phyloP scores from a whole-genome alignment of 305 asterid species.

The Withania somnifera region DNA sequence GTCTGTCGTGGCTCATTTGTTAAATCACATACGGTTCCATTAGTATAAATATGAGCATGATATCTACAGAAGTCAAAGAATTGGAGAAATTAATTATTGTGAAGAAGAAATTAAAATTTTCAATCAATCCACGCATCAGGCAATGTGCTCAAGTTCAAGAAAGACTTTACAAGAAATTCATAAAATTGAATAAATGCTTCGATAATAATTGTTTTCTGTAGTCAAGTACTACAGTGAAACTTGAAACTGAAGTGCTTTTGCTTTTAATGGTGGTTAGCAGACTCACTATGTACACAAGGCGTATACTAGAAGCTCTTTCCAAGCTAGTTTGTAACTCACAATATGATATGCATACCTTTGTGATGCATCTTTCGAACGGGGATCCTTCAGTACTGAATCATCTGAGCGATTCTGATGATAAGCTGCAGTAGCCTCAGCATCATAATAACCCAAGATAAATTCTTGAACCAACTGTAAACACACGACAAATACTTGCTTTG shows the following conservation, averaged over 20 bases:
- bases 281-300: neutral
- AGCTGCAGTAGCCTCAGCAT: conserved; percentile 71
- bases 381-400: conserved; percentile 78
- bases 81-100: neutral
- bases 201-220: neutral
- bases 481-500: conserved; percentile 3
- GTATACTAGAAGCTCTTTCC: neutral
- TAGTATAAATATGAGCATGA: conserved; percentile 77
- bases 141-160: neutral
- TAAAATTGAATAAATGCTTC: neutral
- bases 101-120: neutral
- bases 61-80: conserved; percentile 38
- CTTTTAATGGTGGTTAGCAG: neutral
- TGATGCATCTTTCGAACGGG: conserved; percentile 97
- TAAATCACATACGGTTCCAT: conserved; percentile 87
- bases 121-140: neutral
- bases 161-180: neutral
- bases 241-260: neutral
- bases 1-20: conserved; percentile 90
- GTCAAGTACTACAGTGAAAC: neutral
- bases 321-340: neutral
- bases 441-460: conserved; percentile 76
- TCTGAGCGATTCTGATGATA: conserved; percentile 69
- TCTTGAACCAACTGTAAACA: conserved; percentile 65
- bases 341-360: conserved; percentile 49